phyloP scores from a whole-genome alignment of 352 stramenopile species.

The Globisporangium canariense region DNA sequence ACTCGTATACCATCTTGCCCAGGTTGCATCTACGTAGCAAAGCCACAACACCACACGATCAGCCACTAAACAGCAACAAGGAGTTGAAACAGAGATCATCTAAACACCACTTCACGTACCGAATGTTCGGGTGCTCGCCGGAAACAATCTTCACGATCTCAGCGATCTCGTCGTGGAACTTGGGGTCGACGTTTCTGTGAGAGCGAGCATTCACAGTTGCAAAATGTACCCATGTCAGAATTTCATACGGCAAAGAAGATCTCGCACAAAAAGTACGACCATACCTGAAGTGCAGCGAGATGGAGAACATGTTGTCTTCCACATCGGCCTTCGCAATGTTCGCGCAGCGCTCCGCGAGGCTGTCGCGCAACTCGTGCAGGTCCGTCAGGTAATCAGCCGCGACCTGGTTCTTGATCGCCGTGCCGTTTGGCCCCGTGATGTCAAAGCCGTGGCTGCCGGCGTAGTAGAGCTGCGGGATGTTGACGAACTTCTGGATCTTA shows the following conservation, averaged over 20 bases:
- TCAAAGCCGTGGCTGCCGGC: conserved; percentile 89
- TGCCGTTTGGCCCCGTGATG: conserved; percentile 77
- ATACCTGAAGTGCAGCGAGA: conserved; percentile 88
- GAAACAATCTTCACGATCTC: conserved; percentile 37
- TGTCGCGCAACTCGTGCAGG: conserved; percentile 54
- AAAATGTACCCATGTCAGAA: background rate
- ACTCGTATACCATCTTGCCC: conserved; percentile 90
- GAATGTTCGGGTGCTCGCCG: conserved; percentile 55
- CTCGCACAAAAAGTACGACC: background rate
- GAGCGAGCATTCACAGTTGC: too few relatives aligned
- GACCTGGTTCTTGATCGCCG: conserved; percentile 82
- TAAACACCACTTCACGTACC: conserved; percentile 23
- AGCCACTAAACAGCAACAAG: too few relatives aligned
- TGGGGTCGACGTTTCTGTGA: conserved; percentile 55
- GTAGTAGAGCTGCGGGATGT: conserved; percentile 87
- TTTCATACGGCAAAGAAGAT: background rate
- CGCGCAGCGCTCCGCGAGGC: conserved; percentile 38
- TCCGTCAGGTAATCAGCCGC: conserved; percentile 70
- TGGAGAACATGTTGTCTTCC: conserved; percentile 88
- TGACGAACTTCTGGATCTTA: conserved; percentile 89
- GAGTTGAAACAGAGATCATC: conserved; percentile 1
- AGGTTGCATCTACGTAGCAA: conserved; percentile 55
- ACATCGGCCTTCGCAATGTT: conserved; percentile 65
- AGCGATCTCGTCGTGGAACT: conserved; percentile 34
- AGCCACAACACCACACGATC: background rate